phyloP scores from a whole-genome alignment of 345 rosid genomes.

The Eutrema yunnanense region DNA sequence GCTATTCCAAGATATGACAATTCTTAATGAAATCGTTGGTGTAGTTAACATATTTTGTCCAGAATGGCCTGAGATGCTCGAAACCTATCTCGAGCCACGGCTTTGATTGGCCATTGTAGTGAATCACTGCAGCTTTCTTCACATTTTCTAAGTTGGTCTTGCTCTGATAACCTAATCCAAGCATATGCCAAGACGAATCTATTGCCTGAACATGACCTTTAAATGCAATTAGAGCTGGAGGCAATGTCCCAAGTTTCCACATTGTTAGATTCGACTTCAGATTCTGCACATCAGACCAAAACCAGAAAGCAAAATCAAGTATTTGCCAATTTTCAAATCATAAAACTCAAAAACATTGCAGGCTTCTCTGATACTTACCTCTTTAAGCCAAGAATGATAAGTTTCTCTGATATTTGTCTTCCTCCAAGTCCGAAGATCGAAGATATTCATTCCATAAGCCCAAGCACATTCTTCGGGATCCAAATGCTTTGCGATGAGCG shows the following conservation, averaged over 20 bases:
- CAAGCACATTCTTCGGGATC: conserved; percentile 96
- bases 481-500: conserved; percentile 70
- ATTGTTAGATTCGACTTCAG: conserved; percentile 82
- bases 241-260: conserved; percentile 99
- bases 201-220: conserved; percentile 84
- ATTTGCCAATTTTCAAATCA: neutral
- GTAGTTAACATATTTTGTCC: conserved; percentile 90
- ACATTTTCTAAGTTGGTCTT: conserved; percentile 57
- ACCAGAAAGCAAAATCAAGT: neutral
- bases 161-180: conserved; percentile 92
- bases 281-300: conserved; percentile 46
- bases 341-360: neutral
- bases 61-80: conserved; percentile 96
- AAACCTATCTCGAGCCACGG: conserved; percentile 97
- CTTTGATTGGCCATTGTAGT: conserved; percentile 95
- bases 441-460: conserved; percentile 99
- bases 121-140: conserved; percentile 85
- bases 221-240: conserved; percentile 95
- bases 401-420: conserved; percentile 77
- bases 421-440: conserved; percentile 92
- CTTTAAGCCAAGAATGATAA: conserved; percentile 89
- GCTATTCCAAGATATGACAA: conserved; percentile 86
- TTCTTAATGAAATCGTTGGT: conserved; percentile 80
- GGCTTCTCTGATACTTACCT: conserved; percentile 41
- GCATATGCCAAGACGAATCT: conserved; percentile 92